phyloP scores from a whole-genome alignment of 1,139 yeast species.

The Yamadazyma trypodendri region DNA sequence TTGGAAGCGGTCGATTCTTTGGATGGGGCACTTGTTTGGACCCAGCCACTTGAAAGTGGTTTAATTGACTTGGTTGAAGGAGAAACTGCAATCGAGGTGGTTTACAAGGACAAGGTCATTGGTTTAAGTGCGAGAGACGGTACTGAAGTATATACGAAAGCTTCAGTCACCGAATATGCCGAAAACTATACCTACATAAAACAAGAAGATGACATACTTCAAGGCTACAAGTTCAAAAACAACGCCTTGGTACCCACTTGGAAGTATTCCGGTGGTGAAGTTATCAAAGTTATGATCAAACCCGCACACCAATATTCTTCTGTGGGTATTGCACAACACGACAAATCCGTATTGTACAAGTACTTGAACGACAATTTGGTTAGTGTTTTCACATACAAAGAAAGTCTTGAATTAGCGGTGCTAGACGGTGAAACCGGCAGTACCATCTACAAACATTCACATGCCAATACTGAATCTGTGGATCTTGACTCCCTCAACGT shows the following conservation, averaged over 20 bases:
- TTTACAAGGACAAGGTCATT: slow-evolving; percentile 20
- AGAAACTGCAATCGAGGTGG: slow-evolving; percentile 21
- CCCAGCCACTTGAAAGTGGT: slow-evolving; percentile 12
- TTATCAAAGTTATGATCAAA: slow-evolving; percentile 22
- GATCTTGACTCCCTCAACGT: slow-evolving; percentile 44
- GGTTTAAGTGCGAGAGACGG: slow-evolving; percentile 29
- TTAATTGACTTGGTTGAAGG: slow-evolving; percentile 19
- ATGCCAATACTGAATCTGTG: slow-evolving; percentile 40
- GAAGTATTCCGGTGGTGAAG: slow-evolving; percentile 21
- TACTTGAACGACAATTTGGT: slow-evolving; percentile 72
- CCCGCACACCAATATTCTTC: slow-evolving; percentile 54
- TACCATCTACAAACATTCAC: slow-evolving; percentile 48
- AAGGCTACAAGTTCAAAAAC: slow-evolving; percentile 23
- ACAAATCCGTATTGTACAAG: slow-evolving; percentile 78
- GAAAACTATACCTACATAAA: slow-evolving; percentile 13
- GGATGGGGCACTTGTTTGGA: slow-evolving; percentile 31
- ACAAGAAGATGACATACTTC: slow-evolving; percentile 13
- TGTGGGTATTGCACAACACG: slow-evolving; percentile 69
- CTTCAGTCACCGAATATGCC: slow-evolving; percentile 5
- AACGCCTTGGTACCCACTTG: slow-evolving; percentile 24
- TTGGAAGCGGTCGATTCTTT: slow-evolving; percentile 34
- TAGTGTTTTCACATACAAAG: slow-evolving; percentile 48
- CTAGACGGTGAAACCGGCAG: slow-evolving; percentile 73
- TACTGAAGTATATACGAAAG: slow-evolving; percentile 3
- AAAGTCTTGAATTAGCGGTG: slow-evolving; percentile 45